These are phyloP conservation scores for Chaetomium sp. DNA, from an alignment of 2,329 filamentous ascomycete species.

Conservation along the genomic window DNA sequence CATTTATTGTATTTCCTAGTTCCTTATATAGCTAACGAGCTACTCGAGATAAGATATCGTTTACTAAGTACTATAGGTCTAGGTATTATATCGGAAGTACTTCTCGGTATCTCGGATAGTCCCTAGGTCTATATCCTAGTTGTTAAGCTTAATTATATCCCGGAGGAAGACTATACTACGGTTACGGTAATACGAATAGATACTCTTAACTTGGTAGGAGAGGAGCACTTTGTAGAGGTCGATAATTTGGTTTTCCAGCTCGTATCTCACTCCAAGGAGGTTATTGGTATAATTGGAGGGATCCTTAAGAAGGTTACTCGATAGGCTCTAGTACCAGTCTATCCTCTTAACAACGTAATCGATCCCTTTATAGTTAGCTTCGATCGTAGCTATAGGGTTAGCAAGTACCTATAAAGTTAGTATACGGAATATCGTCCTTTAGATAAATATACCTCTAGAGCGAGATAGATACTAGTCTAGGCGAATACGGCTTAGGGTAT, in stretches of 20 bases:
- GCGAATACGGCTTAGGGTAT: slow-evolving; percentile 42
- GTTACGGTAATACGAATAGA: slow-evolving; percentile 42
- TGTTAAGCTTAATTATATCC: slow-evolving; percentile 39
- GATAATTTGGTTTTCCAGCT: slow-evolving; percentile 32
- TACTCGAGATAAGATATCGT: slow-evolving; percentile 19
- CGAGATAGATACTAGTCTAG: slow-evolving; percentile 43
- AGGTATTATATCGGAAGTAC: slow-evolving; percentile 16
- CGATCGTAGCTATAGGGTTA: slow-evolving; percentile 37
- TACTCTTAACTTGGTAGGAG: slow-evolving; percentile 46
- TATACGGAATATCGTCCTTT: not conserved
- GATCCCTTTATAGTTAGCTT: slow-evolving; percentile 42
- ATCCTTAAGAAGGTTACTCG: slow-evolving; percentile 37
- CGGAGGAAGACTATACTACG: slow-evolving; percentile 37
- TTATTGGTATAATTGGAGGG: slow-evolving; percentile 28
- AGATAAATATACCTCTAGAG: slow-evolving; percentile 38
- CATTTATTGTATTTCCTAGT: slow-evolving; percentile 11
- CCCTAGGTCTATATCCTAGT: slow-evolving; percentile 41
- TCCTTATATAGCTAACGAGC: slow-evolving; percentile 18
- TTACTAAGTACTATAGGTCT: slow-evolving; percentile 18
- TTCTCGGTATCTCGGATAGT: slow-evolving; percentile 38
- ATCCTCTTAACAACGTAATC: slow-evolving; percentile 43
- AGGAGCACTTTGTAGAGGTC: slow-evolving; percentile 45
- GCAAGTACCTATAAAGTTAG: slow-evolving; percentile 37
- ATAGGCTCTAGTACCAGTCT: slow-evolving; percentile 44
- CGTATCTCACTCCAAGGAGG: not conserved